phyloP scores from a whole-genome alignment of 1,284 basidiomycete genomes.

The Phlebopus sp. region DNA sequence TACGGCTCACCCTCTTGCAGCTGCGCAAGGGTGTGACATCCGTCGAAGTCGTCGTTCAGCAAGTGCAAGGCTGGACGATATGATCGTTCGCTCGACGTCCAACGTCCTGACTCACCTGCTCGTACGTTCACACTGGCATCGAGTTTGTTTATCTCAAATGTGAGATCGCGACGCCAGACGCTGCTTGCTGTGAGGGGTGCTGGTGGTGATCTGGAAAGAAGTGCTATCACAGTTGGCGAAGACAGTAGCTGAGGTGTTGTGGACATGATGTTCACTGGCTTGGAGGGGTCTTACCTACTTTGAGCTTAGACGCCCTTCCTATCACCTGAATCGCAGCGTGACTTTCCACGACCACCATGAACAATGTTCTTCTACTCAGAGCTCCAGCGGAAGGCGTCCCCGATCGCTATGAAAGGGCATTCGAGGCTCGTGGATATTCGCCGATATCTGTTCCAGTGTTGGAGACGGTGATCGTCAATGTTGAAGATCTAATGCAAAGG shows the following conservation, averaged over 20 bases:
- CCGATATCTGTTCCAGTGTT: slow-evolving; percentile 64
- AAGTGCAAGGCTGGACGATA: slow-evolving; percentile 22
- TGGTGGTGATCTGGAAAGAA: slow-evolving; percentile 16
- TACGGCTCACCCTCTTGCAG: slow-evolving; percentile 25
- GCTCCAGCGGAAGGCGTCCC: slow-evolving; percentile 40
- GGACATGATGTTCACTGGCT: too few species aligned
- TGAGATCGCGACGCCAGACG: slow-evolving; percentile 22
- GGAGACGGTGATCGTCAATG: slow-evolving; percentile 55
- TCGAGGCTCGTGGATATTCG: slow-evolving; percentile 43
- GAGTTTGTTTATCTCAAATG: slow-evolving; percentile 21
- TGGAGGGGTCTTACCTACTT: too few species aligned
- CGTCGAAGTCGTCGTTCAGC: slow-evolving; percentile 29
- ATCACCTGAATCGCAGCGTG: too few species aligned
- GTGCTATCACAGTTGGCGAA: slow-evolving; percentile 15
- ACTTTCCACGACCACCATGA: slow-evolving; percentile 8
- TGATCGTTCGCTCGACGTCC: neutral
- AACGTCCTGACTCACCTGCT: slow-evolving; percentile 9
- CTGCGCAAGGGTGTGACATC: slow-evolving; percentile 27
- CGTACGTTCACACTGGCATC: slow-evolving; percentile 17
- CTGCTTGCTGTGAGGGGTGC: slow-evolving; percentile 16
- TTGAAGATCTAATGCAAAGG: slow-evolving; percentile 42
- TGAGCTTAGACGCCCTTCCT: too few species aligned
- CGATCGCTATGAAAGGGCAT: slow-evolving; percentile 53
- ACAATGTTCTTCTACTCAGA: slow-evolving; percentile 54
- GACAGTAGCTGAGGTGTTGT: slow-evolving; percentile 11